Evolutionary conservation across 2,329 filamentous ascomycete genomes (phyloP), one percentile per base, ranked within the genome.

Genomic region (Colletotrichum sp.): DNA sequence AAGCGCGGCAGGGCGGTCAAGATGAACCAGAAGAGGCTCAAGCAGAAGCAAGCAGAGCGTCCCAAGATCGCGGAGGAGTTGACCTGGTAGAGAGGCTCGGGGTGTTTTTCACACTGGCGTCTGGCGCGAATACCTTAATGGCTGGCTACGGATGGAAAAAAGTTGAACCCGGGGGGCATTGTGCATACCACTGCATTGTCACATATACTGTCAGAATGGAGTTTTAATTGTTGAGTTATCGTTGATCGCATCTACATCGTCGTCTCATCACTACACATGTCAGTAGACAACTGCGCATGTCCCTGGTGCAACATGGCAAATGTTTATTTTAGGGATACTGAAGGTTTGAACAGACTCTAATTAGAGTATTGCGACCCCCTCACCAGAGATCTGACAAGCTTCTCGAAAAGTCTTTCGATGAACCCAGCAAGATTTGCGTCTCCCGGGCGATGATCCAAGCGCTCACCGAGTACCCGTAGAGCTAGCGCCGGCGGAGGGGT

Each of bases 1-100:
- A 90, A 90, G 87, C 87, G 88, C 75, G 88, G 86, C 76, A 82
- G 83, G 32, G 88, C 85, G 55, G 84, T 87, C 78, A 89, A 88
- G 83, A 85, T 87, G 82, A 86, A 86, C 83, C 87, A 87, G 84
- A 79, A 80, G 72, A 78, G 78, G 64, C 75, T 79, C 68, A 82
- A 84, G 78, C 82, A 82, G 80, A 85, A 86, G 79, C 84, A 92
- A 89, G 89, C 92, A 80, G 86, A 87, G 84, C 79, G 85, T 78
- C 82, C 80, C 74, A 81, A 80, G 61, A 79, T 87, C 59, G 85
- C 85, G 76, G 84, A 87, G 82, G 84, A 87, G 75, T 79, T 87
- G 73, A 81, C 82, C n/a, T 87, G 86, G 85, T 87, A 82, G 65
- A 82, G 68, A 66, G 68, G 64, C 64, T 68, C 61, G 70, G 44